Conservation (phyloP, 1,284 basidiomycete genomes). For the Leccinum cinnamomeum region DNA sequence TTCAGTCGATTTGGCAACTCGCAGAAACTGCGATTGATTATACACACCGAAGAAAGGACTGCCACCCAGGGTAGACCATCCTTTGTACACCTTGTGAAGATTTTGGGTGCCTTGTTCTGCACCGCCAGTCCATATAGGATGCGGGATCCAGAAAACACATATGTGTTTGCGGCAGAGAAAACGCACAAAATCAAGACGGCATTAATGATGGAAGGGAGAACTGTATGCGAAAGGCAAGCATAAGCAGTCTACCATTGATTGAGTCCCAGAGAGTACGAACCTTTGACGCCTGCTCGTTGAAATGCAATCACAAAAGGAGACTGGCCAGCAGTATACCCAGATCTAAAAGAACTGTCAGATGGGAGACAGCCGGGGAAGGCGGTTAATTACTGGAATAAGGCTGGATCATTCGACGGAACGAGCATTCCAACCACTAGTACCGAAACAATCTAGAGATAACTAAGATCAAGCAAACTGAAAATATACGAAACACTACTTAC, state of each 20-base stretch:
- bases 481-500: conserved; percentile 30
- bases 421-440: conserved; percentile 79
- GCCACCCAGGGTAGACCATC: conserved; percentile 26
- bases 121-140: conserved; percentile 81
- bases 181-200: conserved; percentile 68
- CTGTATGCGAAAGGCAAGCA: conserved; percentile 26
- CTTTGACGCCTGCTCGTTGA: conserved; percentile 69
- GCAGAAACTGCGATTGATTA: background rate
- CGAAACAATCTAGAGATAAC: conserved; percentile 52
- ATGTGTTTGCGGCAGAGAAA: conserved; percentile 83
- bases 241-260: background rate
- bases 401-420: conserved; percentile 68
- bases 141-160: conserved; percentile 79
- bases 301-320: conserved; percentile 87
- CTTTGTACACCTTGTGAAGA: conserved; percentile 63
- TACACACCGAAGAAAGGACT: conserved; percentile 8
- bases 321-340: conserved; percentile 59
- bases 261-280: conserved; percentile 22
- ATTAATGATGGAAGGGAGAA: conserved; percentile 71
- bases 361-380: conserved; percentile 8
- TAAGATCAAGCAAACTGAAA: conserved; percentile 1
- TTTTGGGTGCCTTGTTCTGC: conserved; percentile 67
- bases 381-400: conserved; percentile 48
- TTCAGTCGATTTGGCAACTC: conserved; percentile 30
- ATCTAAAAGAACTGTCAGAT: conserved; percentile 23